These are phyloP conservation scores for Pelargonium australe DNA, from an alignment of 441 rosid species.

Conservation along the genomic window DNA sequence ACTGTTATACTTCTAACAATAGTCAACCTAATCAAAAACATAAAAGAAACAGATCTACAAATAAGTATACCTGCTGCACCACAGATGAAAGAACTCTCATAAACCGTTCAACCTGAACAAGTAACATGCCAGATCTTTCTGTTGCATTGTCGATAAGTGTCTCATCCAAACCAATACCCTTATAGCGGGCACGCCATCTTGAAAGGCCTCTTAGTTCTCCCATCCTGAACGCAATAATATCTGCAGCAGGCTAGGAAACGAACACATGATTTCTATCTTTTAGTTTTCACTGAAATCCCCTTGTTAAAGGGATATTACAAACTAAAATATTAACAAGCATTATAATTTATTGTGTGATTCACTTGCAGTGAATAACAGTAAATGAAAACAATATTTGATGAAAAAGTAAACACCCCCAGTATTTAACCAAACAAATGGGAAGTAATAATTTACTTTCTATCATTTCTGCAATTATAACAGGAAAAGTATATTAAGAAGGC, in stretches of 20 bases:
- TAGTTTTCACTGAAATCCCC: conserved; percentile 29
- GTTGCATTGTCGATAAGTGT: conserved; percentile 55
- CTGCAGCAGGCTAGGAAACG: conserved; percentile 88
- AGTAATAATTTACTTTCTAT: no score
- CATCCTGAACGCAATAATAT: conserved; percentile 85
- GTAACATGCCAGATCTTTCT: conserved; percentile 71
- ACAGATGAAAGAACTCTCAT: conserved; percentile 75
- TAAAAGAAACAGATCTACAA: conserved; percentile 12
- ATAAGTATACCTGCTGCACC: conserved; percentile 68
- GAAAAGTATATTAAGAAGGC: not conserved
- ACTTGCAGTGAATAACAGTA: conserved; percentile 1
- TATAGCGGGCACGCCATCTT: conserved; percentile 82
- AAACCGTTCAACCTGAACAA: conserved; percentile 79
- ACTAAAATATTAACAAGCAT: conserved; percentile 17
- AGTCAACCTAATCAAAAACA: not conserved
- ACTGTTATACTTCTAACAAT: not conserved
- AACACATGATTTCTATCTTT: conserved; percentile 23
- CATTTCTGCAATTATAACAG: no score
- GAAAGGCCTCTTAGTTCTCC: conserved; percentile 93
- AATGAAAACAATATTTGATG: not conserved
- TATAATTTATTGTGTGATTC: not conserved
- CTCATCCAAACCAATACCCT: conserved; percentile 82
- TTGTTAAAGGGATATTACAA: conserved; percentile 18
- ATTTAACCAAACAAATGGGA: not conserved
- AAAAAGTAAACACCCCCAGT: not conserved